Base-by-base conservation (phyloP, 176 grass and related monocot genomes). In the Musa beccarii region DNA sequence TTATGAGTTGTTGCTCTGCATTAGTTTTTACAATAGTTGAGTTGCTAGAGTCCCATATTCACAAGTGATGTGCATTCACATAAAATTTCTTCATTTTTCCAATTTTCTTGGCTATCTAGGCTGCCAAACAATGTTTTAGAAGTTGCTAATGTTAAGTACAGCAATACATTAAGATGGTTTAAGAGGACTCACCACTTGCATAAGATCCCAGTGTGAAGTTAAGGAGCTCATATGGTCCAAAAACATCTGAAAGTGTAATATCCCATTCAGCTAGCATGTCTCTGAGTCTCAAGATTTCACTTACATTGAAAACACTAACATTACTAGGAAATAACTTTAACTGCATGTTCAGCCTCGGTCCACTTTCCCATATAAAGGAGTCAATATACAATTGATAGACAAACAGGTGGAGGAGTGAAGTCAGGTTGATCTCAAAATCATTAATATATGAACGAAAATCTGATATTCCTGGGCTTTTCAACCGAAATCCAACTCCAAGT, bases 171-270 rank as follows among this genome's bases (percentile, higher is more conserved):
- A 75, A n/a, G 77, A 75, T 70, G 29, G 43, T 49, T 78, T 25
- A 13, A n/a, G 54, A 76, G 62, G 8, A 28, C 53, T 72, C 83
- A 94, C 90, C 95, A 23, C 80, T 78, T 72, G 24, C 84, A 68
- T 90, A 91, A 55, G 78, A 83, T 68, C 88, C 90, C 63, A 89
- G 81, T 1, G 86, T 85, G 81, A 99, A 94, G 81, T 91, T 87
- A 64, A 99, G 89, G 74, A 99, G 84, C 66, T 99, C 95, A 62
- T 99, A 99, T 71, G 95, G 95, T 71, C 95, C 95, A 76, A 93
- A 99, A 72, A 66, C 63, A 85, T 89, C 83, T 82, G 52, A 72
- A 68, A 99, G 79, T 73, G 88, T 89, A 71, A 99, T 94, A 29
- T 89, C 53, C 95, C 95, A 99, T 82, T 82, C 84, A 73, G 88